Percentiles rank a stretch among this genome's conserved stretches.
Evolutionary conservation across 768 basidiomycete genomes (phyloP).

Genomic region (Lentinula sp.): DNA sequence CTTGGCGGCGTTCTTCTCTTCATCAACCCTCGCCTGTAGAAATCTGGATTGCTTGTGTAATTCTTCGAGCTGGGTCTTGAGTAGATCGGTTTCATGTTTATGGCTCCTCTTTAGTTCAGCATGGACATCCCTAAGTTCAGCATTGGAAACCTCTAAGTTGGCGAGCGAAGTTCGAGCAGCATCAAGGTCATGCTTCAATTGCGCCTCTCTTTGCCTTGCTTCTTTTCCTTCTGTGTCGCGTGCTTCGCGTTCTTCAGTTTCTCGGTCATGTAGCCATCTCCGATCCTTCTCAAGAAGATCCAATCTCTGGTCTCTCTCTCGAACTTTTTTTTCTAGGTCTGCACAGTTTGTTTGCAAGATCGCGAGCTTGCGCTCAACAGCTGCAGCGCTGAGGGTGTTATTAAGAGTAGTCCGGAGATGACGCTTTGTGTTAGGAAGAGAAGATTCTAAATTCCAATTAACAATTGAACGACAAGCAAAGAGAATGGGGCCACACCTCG

Average conservation of each 20-base stretch:
- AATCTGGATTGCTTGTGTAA: background rate
- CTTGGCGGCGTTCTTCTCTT: background rate
- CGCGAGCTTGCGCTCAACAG: conserved; percentile 4
- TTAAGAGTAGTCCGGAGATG: conserved; percentile 4
- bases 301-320: background rate
- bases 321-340: background rate
- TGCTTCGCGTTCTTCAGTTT: conserved; percentile 1
- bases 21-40: background rate
- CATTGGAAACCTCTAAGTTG: background rate
- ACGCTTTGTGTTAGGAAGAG: conserved; percentile 4
- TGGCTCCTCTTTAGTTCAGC: background rate
- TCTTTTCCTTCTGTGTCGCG: background rate
- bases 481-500: background rate
- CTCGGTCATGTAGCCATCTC: background rate
- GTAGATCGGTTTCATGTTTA: background rate
- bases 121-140: background rate
- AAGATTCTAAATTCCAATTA: background rate
- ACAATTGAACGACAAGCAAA: background rate
- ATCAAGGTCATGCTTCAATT: background rate
- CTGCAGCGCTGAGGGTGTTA: background rate
- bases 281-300: conserved; percentile 4
- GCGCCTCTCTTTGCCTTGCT: background rate
- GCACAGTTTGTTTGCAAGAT: conserved; percentile 1
- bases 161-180: background rate
- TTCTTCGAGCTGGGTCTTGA: conserved; percentile 1